A percentile compares a stretch with the other conserved stretches of the same genome.
Evolutionary conservation across 2,329 filamentous ascomycete species (phyloP).

Genomic region (Claviceps pusilla): DNA sequence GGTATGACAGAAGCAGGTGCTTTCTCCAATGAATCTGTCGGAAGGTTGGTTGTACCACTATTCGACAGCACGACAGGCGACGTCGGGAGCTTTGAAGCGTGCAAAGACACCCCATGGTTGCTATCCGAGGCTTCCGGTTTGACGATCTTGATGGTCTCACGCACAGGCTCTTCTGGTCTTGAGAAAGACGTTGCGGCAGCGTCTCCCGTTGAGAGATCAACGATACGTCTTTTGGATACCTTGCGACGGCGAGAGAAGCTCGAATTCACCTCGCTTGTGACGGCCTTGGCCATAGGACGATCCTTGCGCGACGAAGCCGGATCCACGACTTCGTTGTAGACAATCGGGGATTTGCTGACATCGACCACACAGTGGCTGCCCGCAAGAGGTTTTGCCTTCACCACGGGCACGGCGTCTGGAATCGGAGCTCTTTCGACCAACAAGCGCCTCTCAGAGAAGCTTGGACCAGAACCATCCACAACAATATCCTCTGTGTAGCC

Average conservation of each 20-base stretch:
- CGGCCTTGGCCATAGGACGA: slow-evolving; percentile 34
- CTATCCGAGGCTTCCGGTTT: slow-evolving; percentile 12
- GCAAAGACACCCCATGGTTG: slow-evolving; percentile 32
- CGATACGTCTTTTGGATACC: slow-evolving; percentile 47
- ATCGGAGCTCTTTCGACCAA: slow-evolving; percentile 70
- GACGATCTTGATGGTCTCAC: slow-evolving; percentile 9
- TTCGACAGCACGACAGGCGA: slow-evolving; percentile 18
- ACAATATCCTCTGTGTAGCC: slow-evolving; percentile 83
- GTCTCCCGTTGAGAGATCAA: slow-evolving; percentile 46
- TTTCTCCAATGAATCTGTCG: background rate
- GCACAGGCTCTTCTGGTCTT: slow-evolving; percentile 14
- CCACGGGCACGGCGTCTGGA: slow-evolving; percentile 59
- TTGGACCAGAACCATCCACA: slow-evolving; percentile 71
- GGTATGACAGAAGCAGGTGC: background rate
- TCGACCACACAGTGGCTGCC: slow-evolving; percentile 49
- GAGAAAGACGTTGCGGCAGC: slow-evolving; percentile 12
- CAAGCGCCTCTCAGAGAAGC: slow-evolving; percentile 71
- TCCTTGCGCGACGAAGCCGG: slow-evolving; percentile 44
- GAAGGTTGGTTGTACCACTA: slow-evolving; percentile 14
- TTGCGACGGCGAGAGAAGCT: slow-evolving; percentile 45
- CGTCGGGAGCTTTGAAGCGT: slow-evolving; percentile 22
- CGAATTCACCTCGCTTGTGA: slow-evolving; percentile 43
- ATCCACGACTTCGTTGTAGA: slow-evolving; percentile 37
- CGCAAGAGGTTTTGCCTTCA: slow-evolving; percentile 47
- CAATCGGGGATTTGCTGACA: slow-evolving; percentile 51